phyloP scores from a whole-genome alignment of 805 yeast genomes.

The Candida nemodendra region DNA sequence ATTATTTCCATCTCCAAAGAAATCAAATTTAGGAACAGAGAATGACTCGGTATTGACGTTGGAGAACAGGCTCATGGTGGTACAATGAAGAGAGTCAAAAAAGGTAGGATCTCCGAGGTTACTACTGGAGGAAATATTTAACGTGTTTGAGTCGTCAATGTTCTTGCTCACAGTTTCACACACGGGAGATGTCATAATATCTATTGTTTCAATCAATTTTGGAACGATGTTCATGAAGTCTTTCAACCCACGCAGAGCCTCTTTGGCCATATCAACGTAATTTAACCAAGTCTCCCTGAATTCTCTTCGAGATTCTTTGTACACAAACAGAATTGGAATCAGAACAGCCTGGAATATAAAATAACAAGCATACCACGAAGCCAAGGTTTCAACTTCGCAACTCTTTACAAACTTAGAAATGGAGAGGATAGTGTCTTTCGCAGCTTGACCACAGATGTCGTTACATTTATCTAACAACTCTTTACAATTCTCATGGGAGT shows the following conservation, averaged over 20 bases:
- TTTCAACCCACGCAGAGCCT: conserved; percentile 4
- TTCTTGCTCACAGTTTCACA: not conserved
- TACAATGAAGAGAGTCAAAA: conserved; percentile 4
- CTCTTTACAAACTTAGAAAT: conserved; percentile 32
- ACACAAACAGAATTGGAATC: conserved; percentile 40
- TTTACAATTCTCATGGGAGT: conserved; percentile 26
- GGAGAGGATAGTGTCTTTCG: conserved; percentile 45
- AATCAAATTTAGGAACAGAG: not conserved
- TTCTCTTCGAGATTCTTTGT: not conserved
- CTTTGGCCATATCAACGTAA: conserved; percentile 3
- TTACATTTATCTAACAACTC: conserved; percentile 42
- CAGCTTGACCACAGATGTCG: conserved; percentile 39
- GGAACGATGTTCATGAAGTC: conserved; percentile 6
- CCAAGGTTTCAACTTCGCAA: conserved; percentile 5
- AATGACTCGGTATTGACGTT: conserved; percentile 4
- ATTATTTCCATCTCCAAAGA: not conserved
- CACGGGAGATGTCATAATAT: conserved; percentile 5
- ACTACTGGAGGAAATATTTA: too few species aligned
- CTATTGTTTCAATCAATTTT: conserved; percentile 6
- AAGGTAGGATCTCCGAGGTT: not conserved
- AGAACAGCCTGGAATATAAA: conserved; percentile 54
- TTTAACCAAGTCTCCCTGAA: not conserved
- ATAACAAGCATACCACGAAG: conserved; percentile 52
- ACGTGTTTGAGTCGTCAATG: not conserved
- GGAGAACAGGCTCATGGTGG: conserved; percentile 8